These are phyloP conservation scores for Chlamydomonas reinhardtii DNA, from an alignment of 163 green algal species.

Conservation along the genomic window DNA sequence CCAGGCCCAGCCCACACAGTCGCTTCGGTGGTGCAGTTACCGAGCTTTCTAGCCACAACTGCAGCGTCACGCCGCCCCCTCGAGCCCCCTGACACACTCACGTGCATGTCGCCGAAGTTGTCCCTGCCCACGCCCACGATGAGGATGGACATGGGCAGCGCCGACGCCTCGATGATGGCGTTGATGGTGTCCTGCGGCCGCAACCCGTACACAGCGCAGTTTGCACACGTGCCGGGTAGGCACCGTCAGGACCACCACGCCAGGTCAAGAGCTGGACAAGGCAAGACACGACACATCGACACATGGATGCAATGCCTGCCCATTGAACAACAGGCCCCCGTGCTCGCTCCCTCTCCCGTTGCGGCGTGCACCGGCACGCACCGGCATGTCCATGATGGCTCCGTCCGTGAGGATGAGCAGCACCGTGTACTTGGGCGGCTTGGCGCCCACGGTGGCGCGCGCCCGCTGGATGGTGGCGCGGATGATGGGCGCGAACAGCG, in stretches of 20 bases:
- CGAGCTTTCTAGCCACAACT: too few species aligned
- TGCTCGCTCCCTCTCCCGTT: too few species aligned
- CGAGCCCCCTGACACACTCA: neutral
- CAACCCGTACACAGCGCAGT: too few species aligned
- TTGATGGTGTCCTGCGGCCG: constrained; percentile 38
- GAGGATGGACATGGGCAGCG: constrained; percentile 67
- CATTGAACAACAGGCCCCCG: too few species aligned
- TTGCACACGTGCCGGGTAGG: neutral
- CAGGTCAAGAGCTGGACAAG: too few species aligned
- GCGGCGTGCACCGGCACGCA: constrained; percentile 8
- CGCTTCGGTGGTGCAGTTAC: too few species aligned
- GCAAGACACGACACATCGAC: too few species aligned
- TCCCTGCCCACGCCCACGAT: constrained; percentile 68
- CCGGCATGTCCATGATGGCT: constrained; percentile 60
- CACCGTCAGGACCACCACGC: constrained; percentile 23
- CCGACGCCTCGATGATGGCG: constrained; percentile 62
- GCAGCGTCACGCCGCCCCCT: too few species aligned
- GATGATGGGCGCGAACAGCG: constrained; percentile 71
- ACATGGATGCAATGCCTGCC: too few species aligned
- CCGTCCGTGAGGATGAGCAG: constrained; percentile 74
- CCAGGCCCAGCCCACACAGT: too few species aligned
- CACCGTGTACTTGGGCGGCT: constrained; percentile 54
- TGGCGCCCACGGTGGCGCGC: neutral
- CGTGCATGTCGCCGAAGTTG: constrained; percentile 66
- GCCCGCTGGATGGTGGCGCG: constrained; percentile 20